phyloP scores from a whole-genome alignment of 768 basidiomycete genomes.

The Lyophyllum shimeji region DNA sequence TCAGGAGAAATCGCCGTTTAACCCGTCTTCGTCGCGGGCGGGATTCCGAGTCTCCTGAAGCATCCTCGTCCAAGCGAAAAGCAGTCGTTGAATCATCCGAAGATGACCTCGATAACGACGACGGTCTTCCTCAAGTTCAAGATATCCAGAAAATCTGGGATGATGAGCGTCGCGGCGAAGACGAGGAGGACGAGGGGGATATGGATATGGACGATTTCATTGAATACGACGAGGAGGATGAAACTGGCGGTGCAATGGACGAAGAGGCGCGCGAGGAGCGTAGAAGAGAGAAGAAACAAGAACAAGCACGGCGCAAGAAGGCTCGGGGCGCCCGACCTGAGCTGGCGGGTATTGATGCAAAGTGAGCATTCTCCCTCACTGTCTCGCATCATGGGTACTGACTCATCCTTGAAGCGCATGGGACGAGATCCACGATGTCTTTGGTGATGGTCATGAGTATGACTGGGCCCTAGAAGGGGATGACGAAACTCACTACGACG shows the following conservation, averaged over 20 bases:
- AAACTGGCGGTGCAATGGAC: constrained; percentile 67
- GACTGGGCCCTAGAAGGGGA: constrained; percentile 92
- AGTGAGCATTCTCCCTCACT: constrained; percentile 46
- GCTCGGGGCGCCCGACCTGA: constrained; percentile 65
- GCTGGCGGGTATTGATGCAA: constrained; percentile 78
- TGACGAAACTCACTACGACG: constrained; percentile 53
- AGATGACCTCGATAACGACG: constrained; percentile 65
- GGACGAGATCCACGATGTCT: constrained; percentile 95
- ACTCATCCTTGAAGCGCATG: constrained; percentile 61
- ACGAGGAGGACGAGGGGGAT: constrained; percentile 74
- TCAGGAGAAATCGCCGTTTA: constrained; percentile 67
- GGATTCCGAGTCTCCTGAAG: constrained; percentile 65
- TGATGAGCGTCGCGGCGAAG: constrained; percentile 64
- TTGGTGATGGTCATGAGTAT: constrained; percentile 95
- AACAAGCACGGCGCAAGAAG: constrained; percentile 68
- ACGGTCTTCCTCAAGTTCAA: constrained; percentile 55
- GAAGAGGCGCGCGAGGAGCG: constrained; percentile 77
- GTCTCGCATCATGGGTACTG: constrained; percentile 2
- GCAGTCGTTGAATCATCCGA: constrained; percentile 71
- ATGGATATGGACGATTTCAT: constrained; percentile 79
- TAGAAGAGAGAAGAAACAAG: constrained; percentile 63
- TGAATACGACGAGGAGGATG: constrained; percentile 78
- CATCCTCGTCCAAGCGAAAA: constrained; percentile 60
- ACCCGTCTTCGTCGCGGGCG: constrained; percentile 72
- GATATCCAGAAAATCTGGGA: constrained; percentile 82